phyloP scores from a whole-genome alignment of 345 rosid genomes.

The Murraya paniculata region DNA sequence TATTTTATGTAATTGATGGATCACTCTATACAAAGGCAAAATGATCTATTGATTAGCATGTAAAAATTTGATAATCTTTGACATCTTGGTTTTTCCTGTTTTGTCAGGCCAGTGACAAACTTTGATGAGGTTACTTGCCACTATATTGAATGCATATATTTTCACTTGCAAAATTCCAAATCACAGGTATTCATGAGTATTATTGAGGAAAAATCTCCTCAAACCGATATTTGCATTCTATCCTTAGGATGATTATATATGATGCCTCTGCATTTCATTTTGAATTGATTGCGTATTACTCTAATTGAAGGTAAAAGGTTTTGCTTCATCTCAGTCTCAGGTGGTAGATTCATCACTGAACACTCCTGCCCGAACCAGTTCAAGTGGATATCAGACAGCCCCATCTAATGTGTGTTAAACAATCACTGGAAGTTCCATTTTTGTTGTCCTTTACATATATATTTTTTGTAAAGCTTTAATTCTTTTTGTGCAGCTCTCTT shows the following conservation, averaged over 20 bases:
- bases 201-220: background rate
- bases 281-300: conserved; percentile 2
- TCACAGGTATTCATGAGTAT: conserved; percentile 42
- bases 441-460: background rate
- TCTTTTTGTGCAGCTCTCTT: conserved; percentile 35
- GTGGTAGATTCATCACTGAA: conserved; percentile 32
- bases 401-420: conserved; percentile 43
- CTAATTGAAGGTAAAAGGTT: conserved; percentile 33
- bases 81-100: conserved; percentile 6
- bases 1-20: background rate
- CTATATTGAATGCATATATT: conserved; percentile 79
- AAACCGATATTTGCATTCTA: background rate
- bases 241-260: background rate
- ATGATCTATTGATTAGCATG: background rate
- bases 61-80: background rate
- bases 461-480: conserved; percentile 10
- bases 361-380: conserved; percentile 33
- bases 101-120: conserved; percentile 65
- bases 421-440: background rate
- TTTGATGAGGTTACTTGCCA: conserved; percentile 88
- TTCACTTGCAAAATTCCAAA: conserved; percentile 54
- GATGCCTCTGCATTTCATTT: background rate
- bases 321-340: conserved; percentile 38
- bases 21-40: background rate
- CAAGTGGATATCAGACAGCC: conserved; percentile 39